phyloP scores from a whole-genome alignment of 2,329 filamentous ascomycete genomes.

The Neofusicoccum ribis region DNA sequence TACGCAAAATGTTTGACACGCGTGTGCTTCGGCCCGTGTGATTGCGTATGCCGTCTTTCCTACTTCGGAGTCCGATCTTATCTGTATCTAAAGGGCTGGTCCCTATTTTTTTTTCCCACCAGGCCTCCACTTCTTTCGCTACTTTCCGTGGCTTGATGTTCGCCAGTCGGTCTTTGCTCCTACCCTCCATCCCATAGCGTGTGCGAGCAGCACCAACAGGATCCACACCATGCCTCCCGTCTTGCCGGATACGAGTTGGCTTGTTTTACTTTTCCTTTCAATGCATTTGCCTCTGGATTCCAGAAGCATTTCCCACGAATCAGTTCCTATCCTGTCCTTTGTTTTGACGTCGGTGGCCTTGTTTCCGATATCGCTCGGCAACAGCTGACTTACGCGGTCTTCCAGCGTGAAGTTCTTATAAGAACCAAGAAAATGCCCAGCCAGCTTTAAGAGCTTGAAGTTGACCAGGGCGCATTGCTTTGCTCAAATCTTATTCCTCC shows the following conservation, averaged over 20 bases:
- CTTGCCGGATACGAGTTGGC: background rate
- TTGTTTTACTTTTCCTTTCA: background rate
- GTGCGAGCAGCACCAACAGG: background rate
- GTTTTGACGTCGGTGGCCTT: conserved; percentile 14
- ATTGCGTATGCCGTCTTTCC: background rate
- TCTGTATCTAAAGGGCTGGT: background rate
- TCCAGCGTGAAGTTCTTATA: background rate
- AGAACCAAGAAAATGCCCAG: conserved; percentile 3
- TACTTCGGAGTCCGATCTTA: background rate
- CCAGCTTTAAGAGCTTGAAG: background rate
- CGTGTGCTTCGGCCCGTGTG: background rate
- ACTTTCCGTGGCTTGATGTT: background rate
- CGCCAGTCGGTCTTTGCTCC: background rate
- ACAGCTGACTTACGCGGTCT: background rate
- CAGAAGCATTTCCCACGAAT: background rate
- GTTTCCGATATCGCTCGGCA: conserved; percentile 8
- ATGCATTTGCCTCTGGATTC: background rate
- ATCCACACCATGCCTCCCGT: background rate
- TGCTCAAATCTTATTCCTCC: background rate
- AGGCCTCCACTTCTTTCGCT: background rate
- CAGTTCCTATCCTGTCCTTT: background rate
- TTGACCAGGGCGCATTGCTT: background rate
- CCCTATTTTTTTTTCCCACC: background rate
- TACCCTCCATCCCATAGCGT: background rate
- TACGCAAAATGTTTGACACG: background rate